Evolutionary conservation across 306 rosid genomes (phyloP).

Genomic region (Malus asiatica): DNA sequence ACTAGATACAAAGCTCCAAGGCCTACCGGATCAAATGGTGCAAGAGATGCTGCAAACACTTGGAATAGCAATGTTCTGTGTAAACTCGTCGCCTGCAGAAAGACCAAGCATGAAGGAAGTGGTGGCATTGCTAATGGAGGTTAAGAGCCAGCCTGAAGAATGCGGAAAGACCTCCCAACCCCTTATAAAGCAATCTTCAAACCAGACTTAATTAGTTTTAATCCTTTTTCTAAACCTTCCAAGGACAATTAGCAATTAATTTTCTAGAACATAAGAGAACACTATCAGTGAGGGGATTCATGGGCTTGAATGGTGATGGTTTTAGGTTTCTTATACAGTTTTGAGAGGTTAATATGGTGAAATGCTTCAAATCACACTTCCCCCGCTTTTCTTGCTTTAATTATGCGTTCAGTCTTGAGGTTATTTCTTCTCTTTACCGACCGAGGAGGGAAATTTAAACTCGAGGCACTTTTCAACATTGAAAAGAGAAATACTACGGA

Average conservation of each 20-base stretch:
- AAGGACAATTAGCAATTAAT: slow-evolving; percentile 26
- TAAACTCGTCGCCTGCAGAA: slow-evolving; percentile 74
- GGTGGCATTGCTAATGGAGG: slow-evolving; percentile 82
- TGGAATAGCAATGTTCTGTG: slow-evolving; percentile 97
- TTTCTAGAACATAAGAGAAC: slow-evolving; percentile 24
- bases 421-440: not conserved
- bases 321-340: slow-evolving; percentile 59
- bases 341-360: slow-evolving; percentile 28
- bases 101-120: slow-evolving; percentile 99
- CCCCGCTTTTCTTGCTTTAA: not conserved
- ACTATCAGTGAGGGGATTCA: slow-evolving; percentile 9
- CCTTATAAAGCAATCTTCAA: slow-evolving; percentile 83
- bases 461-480: not conserved
- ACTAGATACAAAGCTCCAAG: slow-evolving; percentile 77
- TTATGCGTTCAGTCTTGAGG: not conserved
- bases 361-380: not conserved
- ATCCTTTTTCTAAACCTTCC: slow-evolving; percentile 15
- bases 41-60: slow-evolving; percentile 99
- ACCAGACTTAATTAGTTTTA: slow-evolving; percentile 32
- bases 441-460: no score
- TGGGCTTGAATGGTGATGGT: not conserved
- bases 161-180: slow-evolving; percentile 92
- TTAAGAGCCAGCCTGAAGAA: slow-evolving; percentile 81
- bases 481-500: no score
- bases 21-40: slow-evolving; percentile 88